Evolutionary conservation across 352 stramenopile genomes (phyloP).

Genomic region (Globisporangium spiculum): DNA sequence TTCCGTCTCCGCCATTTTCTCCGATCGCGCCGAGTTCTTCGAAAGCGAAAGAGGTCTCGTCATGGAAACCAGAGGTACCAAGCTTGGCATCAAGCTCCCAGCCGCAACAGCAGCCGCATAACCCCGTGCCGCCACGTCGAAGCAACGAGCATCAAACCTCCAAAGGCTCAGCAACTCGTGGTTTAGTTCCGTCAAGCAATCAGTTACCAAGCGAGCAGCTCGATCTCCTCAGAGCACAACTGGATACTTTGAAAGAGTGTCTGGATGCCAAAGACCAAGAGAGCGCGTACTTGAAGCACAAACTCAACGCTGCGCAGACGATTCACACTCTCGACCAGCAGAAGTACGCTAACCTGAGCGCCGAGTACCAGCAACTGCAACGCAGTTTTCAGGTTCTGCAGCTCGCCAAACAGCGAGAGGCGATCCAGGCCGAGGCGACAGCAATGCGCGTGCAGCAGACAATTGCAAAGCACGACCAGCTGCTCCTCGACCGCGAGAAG

Average conservation of each 20-base stretch:
- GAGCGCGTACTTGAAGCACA: constrained; percentile 7
- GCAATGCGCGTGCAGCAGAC: constrained; percentile 38
- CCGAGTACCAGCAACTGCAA: constrained; percentile 37
- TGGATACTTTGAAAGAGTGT: neutral
- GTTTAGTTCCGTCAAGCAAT: neutral
- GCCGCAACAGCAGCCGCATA: neutral
- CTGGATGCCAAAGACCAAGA: constrained; percentile 17
- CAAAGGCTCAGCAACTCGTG: neutral
- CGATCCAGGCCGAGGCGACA: constrained; percentile 40
- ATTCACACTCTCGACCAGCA: constrained; percentile 29
- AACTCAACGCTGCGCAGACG: constrained; percentile 22
- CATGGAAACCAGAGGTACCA: neutral
- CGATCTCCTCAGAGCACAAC: neutral
- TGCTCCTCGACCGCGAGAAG: constrained; percentile 35
- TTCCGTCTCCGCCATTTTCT: neutral
- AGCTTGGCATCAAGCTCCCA: neutral
- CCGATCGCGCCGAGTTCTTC: neutral
- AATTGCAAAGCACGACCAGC: constrained; percentile 35
- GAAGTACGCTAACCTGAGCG: constrained; percentile 27
- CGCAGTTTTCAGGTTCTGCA: constrained; percentile 20
- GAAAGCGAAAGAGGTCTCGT: neutral
- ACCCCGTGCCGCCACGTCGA: neutral
- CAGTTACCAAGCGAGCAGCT: neutral
- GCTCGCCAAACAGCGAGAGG: constrained; percentile 37
- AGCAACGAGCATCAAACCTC: neutral